These are phyloP conservation scores for Sphagnum contortum DNA, from an alignment of 225 moss, liverwort and hornwort species.

Conservation along the genomic window DNA sequence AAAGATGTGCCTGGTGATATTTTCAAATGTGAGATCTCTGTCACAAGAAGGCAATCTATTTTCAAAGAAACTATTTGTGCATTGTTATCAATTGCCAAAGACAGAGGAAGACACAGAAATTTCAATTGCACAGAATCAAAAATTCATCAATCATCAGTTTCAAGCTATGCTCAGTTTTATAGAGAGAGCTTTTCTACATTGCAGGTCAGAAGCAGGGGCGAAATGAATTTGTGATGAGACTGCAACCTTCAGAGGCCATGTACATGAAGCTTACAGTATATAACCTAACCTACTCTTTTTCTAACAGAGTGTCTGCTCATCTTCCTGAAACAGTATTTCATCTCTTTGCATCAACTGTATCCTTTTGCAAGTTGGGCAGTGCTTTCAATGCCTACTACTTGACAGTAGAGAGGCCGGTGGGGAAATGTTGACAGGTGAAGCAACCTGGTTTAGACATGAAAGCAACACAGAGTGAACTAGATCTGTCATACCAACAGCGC, in stretches of 20 bases:
- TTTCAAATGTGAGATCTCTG: slow-evolving; percentile 49
- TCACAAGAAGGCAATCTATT: no score
- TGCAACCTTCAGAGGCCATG: slow-evolving; percentile 89
- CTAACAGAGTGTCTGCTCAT: no score
- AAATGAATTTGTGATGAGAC: slow-evolving; percentile 92
- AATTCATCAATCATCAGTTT: no score
- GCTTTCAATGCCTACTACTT: no score
- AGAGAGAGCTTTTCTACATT: no score
- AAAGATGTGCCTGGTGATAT: slow-evolving; percentile 95
- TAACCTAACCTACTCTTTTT: slow-evolving; percentile 1
- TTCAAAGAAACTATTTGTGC: no score
- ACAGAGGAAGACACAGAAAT: not conserved
- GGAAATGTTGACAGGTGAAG: slow-evolving; percentile 31
- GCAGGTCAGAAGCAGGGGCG: slow-evolving; percentile 68
- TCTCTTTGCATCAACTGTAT: no score
- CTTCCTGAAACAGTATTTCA: no score
- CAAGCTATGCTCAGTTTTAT: no score
- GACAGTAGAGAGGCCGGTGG: no score
- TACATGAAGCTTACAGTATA: slow-evolving; percentile 92
- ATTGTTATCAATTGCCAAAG: not conserved
- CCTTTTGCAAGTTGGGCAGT: no score
- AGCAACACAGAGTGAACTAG: slow-evolving; percentile 86
- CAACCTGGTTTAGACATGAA: slow-evolving; percentile 80
- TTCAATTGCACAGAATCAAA: not conserved
- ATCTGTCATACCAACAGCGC: slow-evolving; percentile 76